phyloP scores from a whole-genome alignment of 306 rosid species.

The Prunus kanzakura region DNA sequence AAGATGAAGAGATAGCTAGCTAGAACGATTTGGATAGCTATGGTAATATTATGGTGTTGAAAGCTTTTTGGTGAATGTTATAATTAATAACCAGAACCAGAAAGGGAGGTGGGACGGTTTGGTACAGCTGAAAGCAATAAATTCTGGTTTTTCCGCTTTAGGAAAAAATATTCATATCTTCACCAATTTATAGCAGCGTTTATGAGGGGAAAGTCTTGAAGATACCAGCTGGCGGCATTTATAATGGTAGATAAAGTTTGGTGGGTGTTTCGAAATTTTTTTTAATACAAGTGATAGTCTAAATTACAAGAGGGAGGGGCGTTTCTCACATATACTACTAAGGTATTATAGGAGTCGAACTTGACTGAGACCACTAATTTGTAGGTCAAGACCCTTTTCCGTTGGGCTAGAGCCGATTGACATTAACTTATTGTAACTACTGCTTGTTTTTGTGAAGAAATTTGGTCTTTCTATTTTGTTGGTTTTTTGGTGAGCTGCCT shows the following conservation, averaged over 20 bases:
- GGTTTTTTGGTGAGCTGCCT: too few relatives aligned
- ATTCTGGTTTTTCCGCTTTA: slow-evolving; percentile 16
- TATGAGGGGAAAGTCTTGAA: slow-evolving; percentile 18
- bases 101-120: slow-evolving; percentile 24
- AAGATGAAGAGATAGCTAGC: too few relatives aligned
- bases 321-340: too few relatives aligned
- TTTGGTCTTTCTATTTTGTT: not conserved
- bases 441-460: too few relatives aligned
- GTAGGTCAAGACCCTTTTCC: rapidly evolving
- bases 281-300: too few relatives aligned
- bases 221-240: slow-evolving; percentile 27
- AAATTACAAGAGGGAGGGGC: rapidly evolving
- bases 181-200: slow-evolving; percentile 20
- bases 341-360: too few relatives aligned
- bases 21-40: not conserved
- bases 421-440: too few relatives aligned
- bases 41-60: too few relatives aligned
- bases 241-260: slow-evolving; percentile 40
- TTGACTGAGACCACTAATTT: too few relatives aligned
- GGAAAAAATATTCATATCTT: not conserved
- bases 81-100: not conserved
- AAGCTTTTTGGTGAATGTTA: not conserved
- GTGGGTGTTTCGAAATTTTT: not conserved
- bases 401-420: rapidly evolving
- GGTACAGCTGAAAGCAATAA: slow-evolving; percentile 55